Evolutionary conservation across 768 basidiomycete genomes (phyloP).

Genomic region (Tulasnella sp.): DNA sequence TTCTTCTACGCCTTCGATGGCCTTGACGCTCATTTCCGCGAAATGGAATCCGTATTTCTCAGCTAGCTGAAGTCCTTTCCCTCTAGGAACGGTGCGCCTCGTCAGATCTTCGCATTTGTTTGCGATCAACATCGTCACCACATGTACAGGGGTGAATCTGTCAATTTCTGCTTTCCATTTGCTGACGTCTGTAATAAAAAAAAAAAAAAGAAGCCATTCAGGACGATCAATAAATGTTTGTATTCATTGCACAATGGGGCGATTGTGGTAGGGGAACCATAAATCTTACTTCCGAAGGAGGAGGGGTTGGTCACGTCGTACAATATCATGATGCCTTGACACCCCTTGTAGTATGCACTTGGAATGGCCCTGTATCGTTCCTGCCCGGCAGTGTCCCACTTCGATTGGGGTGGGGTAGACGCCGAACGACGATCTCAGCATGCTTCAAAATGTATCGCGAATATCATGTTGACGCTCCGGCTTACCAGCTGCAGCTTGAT

Average conservation of each 20-base stretch:
- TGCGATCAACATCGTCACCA: conserved; percentile 98
- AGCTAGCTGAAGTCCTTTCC: conserved; percentile 85
- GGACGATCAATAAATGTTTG: neutral
- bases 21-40: conserved; percentile 96
- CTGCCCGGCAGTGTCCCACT: conserved; percentile 99
- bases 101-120: conserved; percentile 99
- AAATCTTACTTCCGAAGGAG: conserved; percentile 84
- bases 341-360: conserved; percentile 96
- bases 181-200: conserved; percentile 62
- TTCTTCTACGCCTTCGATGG: conserved; percentile 95
- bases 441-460: too few relatives aligned
- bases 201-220: neutral
- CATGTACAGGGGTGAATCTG: conserved; percentile 95
- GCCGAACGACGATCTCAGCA: neutral
- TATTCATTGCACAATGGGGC: too few relatives aligned
- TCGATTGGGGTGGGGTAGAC: neutral
- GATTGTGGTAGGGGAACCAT: neutral
- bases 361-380: conserved; percentile 99
- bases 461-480: conserved; percentile 20
- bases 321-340: conserved; percentile 97
- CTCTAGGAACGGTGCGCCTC: conserved; percentile 82
- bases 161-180: conserved; percentile 98
- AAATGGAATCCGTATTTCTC: conserved; percentile 90
- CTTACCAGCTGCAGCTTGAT: conserved; percentile 96
- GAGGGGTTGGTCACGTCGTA: conserved; percentile 94